Base-by-base conservation (phyloP, 192 early-diverging fungal species). In the Linderina pennispora region DNA sequence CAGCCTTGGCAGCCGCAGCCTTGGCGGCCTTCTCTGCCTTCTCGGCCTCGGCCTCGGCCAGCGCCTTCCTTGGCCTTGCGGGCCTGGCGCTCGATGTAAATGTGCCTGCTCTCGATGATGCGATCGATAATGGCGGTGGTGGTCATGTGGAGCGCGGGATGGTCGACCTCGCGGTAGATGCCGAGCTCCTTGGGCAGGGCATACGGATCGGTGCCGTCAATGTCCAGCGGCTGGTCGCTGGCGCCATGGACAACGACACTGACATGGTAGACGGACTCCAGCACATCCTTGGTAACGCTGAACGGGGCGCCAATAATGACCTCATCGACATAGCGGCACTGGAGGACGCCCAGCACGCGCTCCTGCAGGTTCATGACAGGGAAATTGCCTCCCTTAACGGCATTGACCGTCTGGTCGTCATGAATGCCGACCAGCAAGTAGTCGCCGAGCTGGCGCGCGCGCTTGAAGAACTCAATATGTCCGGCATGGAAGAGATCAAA, bases 331-430 rank as follows among this genome's bases (percentile, higher is more conserved):
- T 91, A 92, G 75, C 87, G 73, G 55, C 94, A 97, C 46, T 87
- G 81, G 36, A 97, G 68, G n/a, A 89, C 94, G 57, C 88, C 87
- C 26, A 97, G 74, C 31, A 85, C 90, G 33, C 94, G 84, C 75
- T 97, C 94, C 68, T 95, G 83, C 36, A 94, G 70, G 70, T 93
- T 95, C 92, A 98, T 91, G 36, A 98, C 76, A 1, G 94, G 92
- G 68, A 86, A 93, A 56, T 89, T 90, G 44, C 80, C 73, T 18
- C 88, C 90, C 74, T 89, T 88, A 62, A 91, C 73, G 5, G 77
- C 79, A 58, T 97, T 91, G 37, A 94, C 89, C 4, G 83, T 83
- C 79, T 83, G 80, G 74, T 95, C 95, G 41, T 92, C 89, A 58
- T 93, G 91, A 19, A 98, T 77, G 25, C 93, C 95, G 14, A 96